phyloP scores from a whole-genome alignment of 345 rosid species.

The Carallia pectinifolia region DNA sequence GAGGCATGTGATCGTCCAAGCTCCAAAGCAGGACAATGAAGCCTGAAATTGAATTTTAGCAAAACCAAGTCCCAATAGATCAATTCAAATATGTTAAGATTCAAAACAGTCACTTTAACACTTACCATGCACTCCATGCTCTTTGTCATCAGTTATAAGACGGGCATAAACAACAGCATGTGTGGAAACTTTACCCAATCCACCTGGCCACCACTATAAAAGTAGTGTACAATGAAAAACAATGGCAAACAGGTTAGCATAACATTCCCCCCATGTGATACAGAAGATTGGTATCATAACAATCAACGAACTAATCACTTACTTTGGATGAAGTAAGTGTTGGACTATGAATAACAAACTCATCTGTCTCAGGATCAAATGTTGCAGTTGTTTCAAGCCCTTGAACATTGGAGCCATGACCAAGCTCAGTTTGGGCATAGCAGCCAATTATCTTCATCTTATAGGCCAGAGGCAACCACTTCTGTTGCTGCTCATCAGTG shows the following conservation, averaged over 20 bases:
- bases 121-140: conserved; percentile 89
- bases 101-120: background rate
- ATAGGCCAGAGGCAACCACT: conserved; percentile 85
- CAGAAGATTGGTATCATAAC: background rate
- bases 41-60: conserved; percentile 46
- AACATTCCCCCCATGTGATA: background rate
- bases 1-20: conserved; percentile 91
- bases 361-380: conserved; percentile 84
- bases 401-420: conserved; percentile 98
- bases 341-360: conserved; percentile 80
- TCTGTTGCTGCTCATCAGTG: conserved; percentile 86
- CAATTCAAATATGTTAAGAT: background rate
- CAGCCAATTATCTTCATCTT: conserved; percentile 97
- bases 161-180: conserved; percentile 95
- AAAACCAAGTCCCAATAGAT: conserved; percentile 14
- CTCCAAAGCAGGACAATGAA: conserved; percentile 90
- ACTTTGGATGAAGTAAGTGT: conserved; percentile 90
- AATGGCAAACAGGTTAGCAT: too few relatives aligned
- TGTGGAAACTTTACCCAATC: conserved; percentile 82
- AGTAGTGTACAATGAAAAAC: background rate
- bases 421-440: conserved; percentile 99
- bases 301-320: conserved; percentile 21
- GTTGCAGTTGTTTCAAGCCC: conserved; percentile 99
- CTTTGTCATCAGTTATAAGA: conserved; percentile 65
- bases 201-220: conserved; percentile 99